Base-by-base conservation (phyloP, 2,329 filamentous ascomycete genomes). In the Teratosphaeria viscida region DNA sequence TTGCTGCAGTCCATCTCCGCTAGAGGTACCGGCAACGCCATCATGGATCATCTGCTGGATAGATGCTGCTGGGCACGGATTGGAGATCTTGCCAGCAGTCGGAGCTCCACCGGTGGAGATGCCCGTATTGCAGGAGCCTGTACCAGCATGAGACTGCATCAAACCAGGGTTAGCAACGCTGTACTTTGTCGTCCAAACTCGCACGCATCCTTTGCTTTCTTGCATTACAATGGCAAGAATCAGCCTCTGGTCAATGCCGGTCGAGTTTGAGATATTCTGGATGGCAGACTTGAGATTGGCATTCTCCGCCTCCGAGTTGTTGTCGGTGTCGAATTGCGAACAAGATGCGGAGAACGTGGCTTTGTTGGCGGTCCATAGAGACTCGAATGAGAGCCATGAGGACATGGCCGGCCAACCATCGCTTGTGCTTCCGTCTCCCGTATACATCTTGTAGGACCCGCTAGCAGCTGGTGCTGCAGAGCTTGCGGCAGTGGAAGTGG, bases 141-240 rank as follows among this genome's bases (percentile, higher is more conserved):
- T 68, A 56, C 76, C 76, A 37, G 73, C 67, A 65, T 76, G 76
- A 23, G 67, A 69, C 65, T 80, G 78, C 72, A 80, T 75, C 12
- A 80, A 62, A 3, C 78, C 78, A 0, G 65, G 63, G 62, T 79
- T 80, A n/a, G 62, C 59, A 58, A 75, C 71, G 35, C 67, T 67
- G 62, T 73, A 74, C 55, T 67, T 65, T 1, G 77, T 77, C 0
- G 75, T 76, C 12, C 71, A 71, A 39, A 72, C 77, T 56, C 76
- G 74, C 1, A 78, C 75, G 61, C 77, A 79, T 52, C 77, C 78
- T 57, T 74, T 74, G 37, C 72, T 75, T 64, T 79, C 77, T 63
- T 79, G 77, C 67, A 79, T 72, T 27, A 78, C 66, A 43, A 76
- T 72, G 47, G 76, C 75, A 52, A 79, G 68, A 59, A 79, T 73